Evolutionary conservation across 352 stramenopile genomes (phyloP).

Genomic region (Pythium brassicae): DNA sequence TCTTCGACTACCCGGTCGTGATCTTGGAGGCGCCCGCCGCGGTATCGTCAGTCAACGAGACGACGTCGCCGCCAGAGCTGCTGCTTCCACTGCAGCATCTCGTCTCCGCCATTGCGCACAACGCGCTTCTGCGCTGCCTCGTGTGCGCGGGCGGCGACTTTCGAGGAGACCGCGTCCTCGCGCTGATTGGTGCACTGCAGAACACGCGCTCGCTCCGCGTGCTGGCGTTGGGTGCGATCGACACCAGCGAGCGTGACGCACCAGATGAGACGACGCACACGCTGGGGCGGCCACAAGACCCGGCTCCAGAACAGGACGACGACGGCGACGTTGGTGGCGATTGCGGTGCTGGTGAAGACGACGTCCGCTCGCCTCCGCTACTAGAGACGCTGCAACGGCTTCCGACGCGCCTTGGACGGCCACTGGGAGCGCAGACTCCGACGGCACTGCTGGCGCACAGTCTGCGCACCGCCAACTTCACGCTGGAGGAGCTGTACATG

Average conservation of each 20-base stretch:
- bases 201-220: conserved; percentile 37
- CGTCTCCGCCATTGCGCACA: conserved; percentile 47
- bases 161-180: conserved; percentile 17
- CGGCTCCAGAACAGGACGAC: conserved; percentile 11
- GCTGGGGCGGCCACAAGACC: not conserved
- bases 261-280: not conserved
- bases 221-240: conserved; percentile 36
- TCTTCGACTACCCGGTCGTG: conserved; percentile 47
- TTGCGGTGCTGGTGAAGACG: not conserved
- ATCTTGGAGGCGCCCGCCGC: conserved; percentile 15
- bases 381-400: not conserved
- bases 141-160: conserved; percentile 32
- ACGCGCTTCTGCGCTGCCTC: conserved; percentile 31
- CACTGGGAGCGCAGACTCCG: conserved; percentile 1
- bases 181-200: conserved; percentile 35
- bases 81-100: conserved; percentile 27
- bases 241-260: not conserved
- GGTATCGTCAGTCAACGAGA: not conserved
- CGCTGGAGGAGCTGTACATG: conserved; percentile 59
- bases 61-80: not conserved
- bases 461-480: conserved; percentile 48
- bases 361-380: no score
- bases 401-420: no score
- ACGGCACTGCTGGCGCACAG: conserved; percentile 34
- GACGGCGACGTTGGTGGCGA: not conserved